These are phyloP conservation scores for Iris pallida DNA, from an alignment of 116 monocot species.

Conservation along the genomic window DNA sequence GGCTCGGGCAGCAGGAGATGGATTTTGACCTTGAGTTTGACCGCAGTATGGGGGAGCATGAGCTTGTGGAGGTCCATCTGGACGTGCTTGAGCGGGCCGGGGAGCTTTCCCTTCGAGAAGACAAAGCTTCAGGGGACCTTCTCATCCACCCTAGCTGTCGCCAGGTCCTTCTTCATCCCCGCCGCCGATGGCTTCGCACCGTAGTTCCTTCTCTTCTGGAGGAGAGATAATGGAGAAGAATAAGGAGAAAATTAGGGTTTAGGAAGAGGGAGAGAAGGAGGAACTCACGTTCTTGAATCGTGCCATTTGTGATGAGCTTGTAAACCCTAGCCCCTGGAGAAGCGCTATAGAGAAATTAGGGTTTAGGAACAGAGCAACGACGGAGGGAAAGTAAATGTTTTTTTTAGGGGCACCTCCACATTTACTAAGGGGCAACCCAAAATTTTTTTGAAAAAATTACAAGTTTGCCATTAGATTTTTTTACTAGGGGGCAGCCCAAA, in stretches of 20 bases:
- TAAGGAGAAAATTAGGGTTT: neutral
- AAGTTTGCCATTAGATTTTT: no score
- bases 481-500: no score
- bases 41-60: constrained; percentile 94
- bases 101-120: constrained; percentile 74
- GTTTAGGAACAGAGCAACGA: no score
- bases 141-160: constrained; percentile 36
- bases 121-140: constrained; percentile 97
- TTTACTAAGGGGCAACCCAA: no score
- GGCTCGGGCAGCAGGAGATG: no score
- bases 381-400: no score
- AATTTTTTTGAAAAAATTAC: no score
- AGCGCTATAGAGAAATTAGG: no score
- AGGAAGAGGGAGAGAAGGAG: neutral
- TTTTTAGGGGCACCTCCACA: no score
- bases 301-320: constrained; percentile 10
- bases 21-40: constrained; percentile 63
- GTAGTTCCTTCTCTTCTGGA: constrained; percentile 17
- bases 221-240: neutral
- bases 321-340: no score
- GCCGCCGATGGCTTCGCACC: constrained; percentile 7
- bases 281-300: constrained; percentile 21
- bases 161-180: constrained; percentile 28
- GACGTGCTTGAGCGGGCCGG: constrained; percentile 67
- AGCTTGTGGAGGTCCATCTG: constrained; percentile 77